These are phyloP conservation scores for Heritiera fomes DNA, from an alignment of 345 rosid genomes.

Conservation along the genomic window DNA sequence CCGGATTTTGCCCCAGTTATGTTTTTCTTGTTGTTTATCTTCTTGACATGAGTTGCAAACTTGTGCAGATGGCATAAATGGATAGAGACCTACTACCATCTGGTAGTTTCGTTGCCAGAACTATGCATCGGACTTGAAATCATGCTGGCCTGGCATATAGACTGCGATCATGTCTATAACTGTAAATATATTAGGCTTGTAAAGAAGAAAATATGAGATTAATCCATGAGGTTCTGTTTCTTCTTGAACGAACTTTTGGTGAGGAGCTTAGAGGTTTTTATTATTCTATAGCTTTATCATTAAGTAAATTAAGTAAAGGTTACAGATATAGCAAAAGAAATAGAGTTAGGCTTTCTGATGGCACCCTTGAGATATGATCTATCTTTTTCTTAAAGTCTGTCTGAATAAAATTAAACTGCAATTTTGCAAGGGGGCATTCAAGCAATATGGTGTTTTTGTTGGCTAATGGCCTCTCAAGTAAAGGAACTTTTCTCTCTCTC, in stretches of 20 bases:
- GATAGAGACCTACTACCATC: conserved; percentile 13
- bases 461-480: background rate
- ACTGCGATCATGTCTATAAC: conserved; percentile 26
- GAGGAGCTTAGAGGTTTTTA: conserved; percentile 28
- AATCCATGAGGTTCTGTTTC: conserved; percentile 9
- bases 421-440: conserved; percentile 6
- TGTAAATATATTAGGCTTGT: conserved; percentile 42
- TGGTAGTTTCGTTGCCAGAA: conserved; percentile 2
- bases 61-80: conserved; percentile 38
- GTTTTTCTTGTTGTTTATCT: conserved; percentile 6
- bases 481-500: background rate
- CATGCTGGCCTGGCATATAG: conserved; percentile 14
- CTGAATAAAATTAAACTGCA: background rate
- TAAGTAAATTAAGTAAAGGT: conserved; percentile 14
- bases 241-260: conserved; percentile 5
- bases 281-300: conserved; percentile 14
- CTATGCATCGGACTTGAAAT: conserved; percentile 1
- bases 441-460: background rate
- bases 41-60: conserved; percentile 15
- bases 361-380: conserved; percentile 16
- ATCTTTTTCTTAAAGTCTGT: background rate
- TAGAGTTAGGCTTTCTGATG: background rate
- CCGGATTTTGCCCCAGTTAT: background rate
- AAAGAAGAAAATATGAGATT: conserved; percentile 31
- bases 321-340: conserved; percentile 14